These are phyloP conservation scores for Sarcomyxa edulis DNA, from an alignment of 768 basidiomycete genomes.

Conservation along the genomic window DNA sequence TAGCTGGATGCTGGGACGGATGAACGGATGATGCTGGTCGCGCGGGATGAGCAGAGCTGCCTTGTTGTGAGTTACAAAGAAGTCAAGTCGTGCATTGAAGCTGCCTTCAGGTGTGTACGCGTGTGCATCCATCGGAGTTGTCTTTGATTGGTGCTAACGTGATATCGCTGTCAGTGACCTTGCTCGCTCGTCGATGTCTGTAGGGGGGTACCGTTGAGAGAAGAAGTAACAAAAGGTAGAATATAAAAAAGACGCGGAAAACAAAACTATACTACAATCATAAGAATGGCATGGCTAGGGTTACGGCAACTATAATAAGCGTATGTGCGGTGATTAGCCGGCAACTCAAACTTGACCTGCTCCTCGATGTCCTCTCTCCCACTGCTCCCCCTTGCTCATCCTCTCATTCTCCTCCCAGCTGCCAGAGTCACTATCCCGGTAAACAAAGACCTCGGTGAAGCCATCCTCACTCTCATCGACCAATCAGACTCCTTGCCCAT, in stretches of 20 bases:
- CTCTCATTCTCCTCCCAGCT: constrained; percentile 71
- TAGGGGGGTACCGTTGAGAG: too few relatives aligned
- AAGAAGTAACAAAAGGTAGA: constrained; percentile 56
- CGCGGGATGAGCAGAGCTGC: constrained; percentile 94
- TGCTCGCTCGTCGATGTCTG: too few relatives aligned
- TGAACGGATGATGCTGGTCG: constrained; percentile 91
- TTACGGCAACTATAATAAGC: too few relatives aligned
- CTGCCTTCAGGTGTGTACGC: constrained; percentile 74
- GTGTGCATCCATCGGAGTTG: too few relatives aligned
- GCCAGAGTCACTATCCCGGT: constrained; percentile 67
- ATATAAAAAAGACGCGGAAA: constrained; percentile 30
- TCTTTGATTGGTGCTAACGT: too few relatives aligned
- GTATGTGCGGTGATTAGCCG: too few relatives aligned
- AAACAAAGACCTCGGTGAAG: constrained; percentile 53
- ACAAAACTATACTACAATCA: too few relatives aligned
- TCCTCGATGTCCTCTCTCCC: too few relatives aligned
- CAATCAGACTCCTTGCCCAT: constrained; percentile 66
- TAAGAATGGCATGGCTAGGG: too few relatives aligned
- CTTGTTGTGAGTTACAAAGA: constrained; percentile 92
- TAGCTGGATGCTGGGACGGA: constrained; percentile 92
- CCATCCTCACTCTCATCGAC: constrained; percentile 61
- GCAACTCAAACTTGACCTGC: too few relatives aligned
- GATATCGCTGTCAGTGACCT: too few relatives aligned
- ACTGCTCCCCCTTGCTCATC: constrained; percentile 64
- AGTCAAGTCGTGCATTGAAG: constrained; percentile 78